A percentile compares a stretch with the other conserved stretches of the same genome.
phyloP scores from a whole-genome alignment of 495 filamentous ascomycete genomes.

The Xylaria cubensis region DNA sequence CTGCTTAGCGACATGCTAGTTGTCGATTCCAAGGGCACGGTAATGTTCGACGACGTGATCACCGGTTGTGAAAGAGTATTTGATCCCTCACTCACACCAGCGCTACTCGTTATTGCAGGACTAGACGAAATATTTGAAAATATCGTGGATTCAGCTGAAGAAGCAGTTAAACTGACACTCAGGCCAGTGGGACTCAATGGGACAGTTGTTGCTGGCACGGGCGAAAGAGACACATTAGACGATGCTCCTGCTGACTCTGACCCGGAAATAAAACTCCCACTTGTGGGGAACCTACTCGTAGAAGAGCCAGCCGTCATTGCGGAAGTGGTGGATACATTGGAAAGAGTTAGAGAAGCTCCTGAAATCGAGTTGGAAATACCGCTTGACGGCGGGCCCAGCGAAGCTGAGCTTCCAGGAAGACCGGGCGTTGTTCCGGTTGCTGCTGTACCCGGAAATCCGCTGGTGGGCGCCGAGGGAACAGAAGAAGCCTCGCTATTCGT shows the following conservation, averaged over 20 bases:
- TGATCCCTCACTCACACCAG: not conserved
- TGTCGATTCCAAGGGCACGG: conserved; percentile 21
- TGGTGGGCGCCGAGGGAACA: not conserved
- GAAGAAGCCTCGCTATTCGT: conserved; percentile 19
- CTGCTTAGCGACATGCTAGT: conserved; percentile 33
- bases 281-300: not conserved
- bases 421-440: not conserved
- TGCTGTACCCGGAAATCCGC: conserved; percentile 4
- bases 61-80: not conserved
- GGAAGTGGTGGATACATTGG: not conserved
- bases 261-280: conserved; percentile 12
- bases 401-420: not conserved
- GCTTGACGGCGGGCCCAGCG: not conserved
- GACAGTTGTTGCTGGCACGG: conserved; percentile 16
- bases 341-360: not conserved
- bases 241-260: not conserved
- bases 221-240: conserved; percentile 19
- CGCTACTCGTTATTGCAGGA: not conserved
- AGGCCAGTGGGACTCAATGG: not conserved
- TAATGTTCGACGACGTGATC: not conserved
- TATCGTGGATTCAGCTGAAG: conserved; percentile 1
- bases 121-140: not conserved
- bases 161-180: not conserved
- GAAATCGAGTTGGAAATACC: not conserved
- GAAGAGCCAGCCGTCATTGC: not conserved